These are phyloP conservation scores for Aspergillus neotritici DNA, from an alignment of 2,329 filamentous ascomycete species.

Conservation along the genomic window DNA sequence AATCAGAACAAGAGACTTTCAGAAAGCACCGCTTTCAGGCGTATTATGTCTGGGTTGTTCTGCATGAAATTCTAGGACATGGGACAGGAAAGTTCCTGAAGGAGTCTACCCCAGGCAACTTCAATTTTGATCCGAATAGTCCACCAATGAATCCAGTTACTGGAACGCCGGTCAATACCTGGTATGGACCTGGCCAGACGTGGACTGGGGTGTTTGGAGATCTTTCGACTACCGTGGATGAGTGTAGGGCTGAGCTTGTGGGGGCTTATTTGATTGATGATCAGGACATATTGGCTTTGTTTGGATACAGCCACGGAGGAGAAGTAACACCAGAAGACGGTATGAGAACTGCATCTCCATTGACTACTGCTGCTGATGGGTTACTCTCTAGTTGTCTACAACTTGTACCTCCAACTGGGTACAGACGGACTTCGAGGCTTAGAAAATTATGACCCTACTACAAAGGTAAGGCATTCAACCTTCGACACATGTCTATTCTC, in stretches of 20 bases:
- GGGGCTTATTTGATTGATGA: constrained; percentile 43
- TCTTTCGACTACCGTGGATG: constrained; percentile 57
- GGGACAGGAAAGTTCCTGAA: constrained; percentile 59
- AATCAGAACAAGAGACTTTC: constrained; percentile 7
- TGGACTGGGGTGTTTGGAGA: constrained; percentile 58
- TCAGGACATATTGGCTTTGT: constrained; percentile 38
- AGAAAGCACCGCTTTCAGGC: constrained; percentile 10
- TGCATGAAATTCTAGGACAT: constrained; percentile 58
- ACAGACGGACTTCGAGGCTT: constrained; percentile 40
- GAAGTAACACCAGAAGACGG: constrained; percentile 9
- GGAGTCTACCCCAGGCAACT: constrained; percentile 42
- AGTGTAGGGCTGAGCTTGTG: constrained; percentile 45
- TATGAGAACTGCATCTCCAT: constrained; percentile 1
- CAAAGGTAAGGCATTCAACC: constrained; percentile 32
- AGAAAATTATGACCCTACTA: constrained; percentile 35
- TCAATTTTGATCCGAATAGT: constrained; percentile 50
- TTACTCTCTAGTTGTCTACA: constrained; percentile 36
- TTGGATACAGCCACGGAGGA: constrained; percentile 21
- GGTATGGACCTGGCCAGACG: constrained; percentile 59
- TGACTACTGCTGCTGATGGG: constrained; percentile 20
- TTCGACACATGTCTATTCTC: neutral
- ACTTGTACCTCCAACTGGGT: constrained; percentile 39
- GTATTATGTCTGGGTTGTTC: constrained; percentile 28
- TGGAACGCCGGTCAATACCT: constrained; percentile 43
- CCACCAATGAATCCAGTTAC: constrained; percentile 54